These are phyloP conservation scores for Kappamyces sp. DNA, from an alignment of 192 early-diverging fungal species.

Conservation along the genomic window DNA sequence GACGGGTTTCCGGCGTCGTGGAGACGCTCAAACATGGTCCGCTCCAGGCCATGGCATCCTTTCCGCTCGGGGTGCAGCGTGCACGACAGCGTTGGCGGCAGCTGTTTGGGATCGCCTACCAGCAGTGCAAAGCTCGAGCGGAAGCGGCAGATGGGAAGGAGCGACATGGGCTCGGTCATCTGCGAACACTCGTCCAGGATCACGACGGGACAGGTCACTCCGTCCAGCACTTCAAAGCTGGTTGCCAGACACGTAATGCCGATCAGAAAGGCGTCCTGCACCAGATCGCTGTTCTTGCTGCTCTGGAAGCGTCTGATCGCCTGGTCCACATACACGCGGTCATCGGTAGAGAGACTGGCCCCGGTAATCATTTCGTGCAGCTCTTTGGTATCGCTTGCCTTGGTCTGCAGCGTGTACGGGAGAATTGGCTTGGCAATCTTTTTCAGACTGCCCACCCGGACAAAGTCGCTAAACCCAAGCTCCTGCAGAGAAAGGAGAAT, in stretches of 20 bases:
- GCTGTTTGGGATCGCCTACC: slow-evolving; percentile 84
- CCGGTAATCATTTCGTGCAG: slow-evolving; percentile 68
- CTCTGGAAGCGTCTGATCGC: slow-evolving; percentile 39
- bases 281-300: slow-evolving; percentile 36
- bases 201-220: slow-evolving; percentile 54
- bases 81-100: slow-evolving; percentile 74
- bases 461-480: slow-evolving; percentile 35
- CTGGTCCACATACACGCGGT: slow-evolving; percentile 30
- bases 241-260: slow-evolving; percentile 81
- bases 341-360: slow-evolving; percentile 29
- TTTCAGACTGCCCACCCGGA: slow-evolving; percentile 42
- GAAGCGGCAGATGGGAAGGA: slow-evolving; percentile 70
- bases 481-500: slow-evolving; percentile 31
- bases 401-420: slow-evolving; percentile 33
- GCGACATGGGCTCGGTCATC: slow-evolving; percentile 80
- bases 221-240: slow-evolving; percentile 61
- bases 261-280: slow-evolving; percentile 45
- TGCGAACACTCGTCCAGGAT: slow-evolving; percentile 86
- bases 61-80: slow-evolving; percentile 16
- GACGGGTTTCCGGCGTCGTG: slow-evolving; percentile 46
- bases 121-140: slow-evolving; percentile 57
- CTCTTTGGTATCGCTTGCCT: slow-evolving; percentile 60
- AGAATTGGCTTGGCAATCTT: slow-evolving; percentile 42
- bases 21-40: slow-evolving; percentile 77
- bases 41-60: slow-evolving; percentile 55